A percentile compares a stretch with the other conserved stretches of the same genome.
Evolutionary conservation across 768 basidiomycete species (phyloP).

Genomic region (Phlebiopsis gigantea): DNA sequence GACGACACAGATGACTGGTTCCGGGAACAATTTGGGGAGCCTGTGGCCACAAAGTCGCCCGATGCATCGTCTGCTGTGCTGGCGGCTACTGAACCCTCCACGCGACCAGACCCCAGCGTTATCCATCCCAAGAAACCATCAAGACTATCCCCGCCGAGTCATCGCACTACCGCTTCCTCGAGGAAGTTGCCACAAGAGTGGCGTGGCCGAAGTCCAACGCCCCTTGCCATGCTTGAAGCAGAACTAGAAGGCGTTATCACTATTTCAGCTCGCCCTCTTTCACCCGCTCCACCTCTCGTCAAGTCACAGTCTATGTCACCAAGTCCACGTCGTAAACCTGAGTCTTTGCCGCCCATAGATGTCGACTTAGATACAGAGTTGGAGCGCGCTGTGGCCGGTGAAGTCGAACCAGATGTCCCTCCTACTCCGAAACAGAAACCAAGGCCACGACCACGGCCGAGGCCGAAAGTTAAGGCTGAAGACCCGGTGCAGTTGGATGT

Average conservation of each 20-base stretch:
- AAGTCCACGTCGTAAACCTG: neutral
- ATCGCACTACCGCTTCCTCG: neutral
- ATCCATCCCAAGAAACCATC: neutral
- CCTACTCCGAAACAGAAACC: neutral
- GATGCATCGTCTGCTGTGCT: neutral
- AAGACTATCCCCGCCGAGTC: neutral
- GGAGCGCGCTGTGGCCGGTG: conserved; percentile 25
- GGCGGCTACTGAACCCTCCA: neutral
- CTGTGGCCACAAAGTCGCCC: neutral
- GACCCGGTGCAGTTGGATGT: conserved; percentile 49
- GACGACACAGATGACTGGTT: conserved; percentile 61
- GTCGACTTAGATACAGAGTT: conserved; percentile 29
- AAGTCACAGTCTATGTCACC: neutral
- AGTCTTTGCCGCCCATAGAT: neutral
- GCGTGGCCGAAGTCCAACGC: conserved; percentile 1
- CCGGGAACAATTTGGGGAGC: conserved; percentile 42
- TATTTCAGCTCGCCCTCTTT: neutral
- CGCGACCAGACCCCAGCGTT: neutral
- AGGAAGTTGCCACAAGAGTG: neutral
- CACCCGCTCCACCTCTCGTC: neutral
- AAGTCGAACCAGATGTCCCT: neutral
- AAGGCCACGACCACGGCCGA: neutral
- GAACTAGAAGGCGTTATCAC: conserved; percentile 1
- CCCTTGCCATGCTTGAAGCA: conserved; percentile 3
- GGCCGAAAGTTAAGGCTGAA: conserved; percentile 17